Percentiles rank a stretch among this genome's conserved stretches.
Evolutionary conservation across 2,329 filamentous ascomycete genomes (phyloP).

Genomic region (Tolypocladium cylindrosporum): DNA sequence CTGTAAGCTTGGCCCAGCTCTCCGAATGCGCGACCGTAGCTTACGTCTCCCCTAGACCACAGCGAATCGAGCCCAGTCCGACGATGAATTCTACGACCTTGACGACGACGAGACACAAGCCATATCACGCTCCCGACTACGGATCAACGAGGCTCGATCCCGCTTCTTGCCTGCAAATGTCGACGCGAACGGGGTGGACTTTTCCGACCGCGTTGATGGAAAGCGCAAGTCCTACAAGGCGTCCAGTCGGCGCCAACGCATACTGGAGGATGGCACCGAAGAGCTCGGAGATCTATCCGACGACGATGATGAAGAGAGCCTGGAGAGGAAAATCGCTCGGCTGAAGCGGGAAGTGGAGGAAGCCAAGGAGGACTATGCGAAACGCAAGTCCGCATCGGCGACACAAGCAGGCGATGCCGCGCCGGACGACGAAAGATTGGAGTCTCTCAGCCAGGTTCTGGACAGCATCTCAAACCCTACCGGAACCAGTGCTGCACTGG

Average conservation of each 20-base stretch:
- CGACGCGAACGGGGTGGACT: slow-evolving; percentile 71
- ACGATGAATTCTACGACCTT: slow-evolving; percentile 52
- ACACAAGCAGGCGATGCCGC: slow-evolving; percentile 38
- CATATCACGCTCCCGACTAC: slow-evolving; percentile 68
- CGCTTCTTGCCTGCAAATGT: slow-evolving; percentile 68
- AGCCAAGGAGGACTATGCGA: slow-evolving; percentile 52
- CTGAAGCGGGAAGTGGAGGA: slow-evolving; percentile 76
- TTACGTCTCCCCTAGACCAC: slow-evolving; percentile 33
- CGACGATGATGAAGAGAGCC: slow-evolving; percentile 62
- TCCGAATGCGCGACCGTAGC: slow-evolving; percentile 3
- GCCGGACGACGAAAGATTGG: slow-evolving; percentile 28
- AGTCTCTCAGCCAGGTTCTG: slow-evolving; percentile 61
- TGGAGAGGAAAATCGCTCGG: slow-evolving; percentile 71
- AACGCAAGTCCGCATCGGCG: slow-evolving; percentile 37
- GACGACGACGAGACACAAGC: slow-evolving; percentile 54
- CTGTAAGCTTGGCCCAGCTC: slow-evolving; percentile 40
- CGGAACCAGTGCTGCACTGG: slow-evolving; percentile 6
- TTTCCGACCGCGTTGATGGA: slow-evolving; percentile 77
- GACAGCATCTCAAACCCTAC: slow-evolving; percentile 47
- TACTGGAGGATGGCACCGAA: slow-evolving; percentile 52
- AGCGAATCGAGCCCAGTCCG: slow-evolving; percentile 45
- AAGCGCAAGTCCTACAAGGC: slow-evolving; percentile 79
- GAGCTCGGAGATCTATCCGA: slow-evolving; percentile 69
- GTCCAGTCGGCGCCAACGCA: slow-evolving; percentile 55
- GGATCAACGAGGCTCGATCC: slow-evolving; percentile 68